Evolutionary conservation across 257 asterid species (phyloP), one percentile per base, ranked within the genome.

Genomic region (Fraxinus cuspidata): DNA sequence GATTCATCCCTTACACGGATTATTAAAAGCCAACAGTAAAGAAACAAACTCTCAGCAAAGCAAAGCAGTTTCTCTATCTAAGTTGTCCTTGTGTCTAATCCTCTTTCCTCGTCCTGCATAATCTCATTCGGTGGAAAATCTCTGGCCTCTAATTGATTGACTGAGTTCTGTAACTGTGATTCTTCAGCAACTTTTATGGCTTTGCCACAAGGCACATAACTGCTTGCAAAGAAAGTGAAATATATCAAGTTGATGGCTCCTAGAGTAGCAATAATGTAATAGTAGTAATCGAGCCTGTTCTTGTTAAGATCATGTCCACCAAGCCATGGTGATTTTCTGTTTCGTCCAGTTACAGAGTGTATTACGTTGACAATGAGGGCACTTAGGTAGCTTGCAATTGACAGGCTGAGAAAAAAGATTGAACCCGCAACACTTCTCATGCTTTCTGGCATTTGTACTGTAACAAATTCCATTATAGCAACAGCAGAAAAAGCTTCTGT

Each of bases 391-490:
- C 94, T 90, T 6, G 90, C 86, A 19, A 84, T 60, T 21, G 96
- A 87, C 37, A 89, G 29, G 80, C 90, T 87, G 10, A 90, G 83
- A 83, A 92, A 92, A 34, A 90, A 92, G 0, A 92, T 72, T 3
- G 94, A 84, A 0, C 97, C 97, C 1, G 89, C 91, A 0, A 88
- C 81, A n/a, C 97, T 90, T 42, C 97, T 85, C 91, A 92, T 84
- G 40, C 81, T 89, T 84, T 92, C 91, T 0, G 96, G 94, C 80
- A 92, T 47, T 31, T 81, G 87, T 6, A 84, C 32, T 0, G 92
- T 90, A 75, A 85, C 86, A 74, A 85, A 92, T 67, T 92, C 96
- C 94, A 92, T 92, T 12, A 92, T 68, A 0, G 92, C 89, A 8
- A 92, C 88, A 0, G 90, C 92, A 0, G 93, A 89, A 70, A 87